These are phyloP conservation scores for Phylloboletellus chloephorus DNA, from an alignment of 1,284 basidiomycete genomes.

Conservation along the genomic window DNA sequence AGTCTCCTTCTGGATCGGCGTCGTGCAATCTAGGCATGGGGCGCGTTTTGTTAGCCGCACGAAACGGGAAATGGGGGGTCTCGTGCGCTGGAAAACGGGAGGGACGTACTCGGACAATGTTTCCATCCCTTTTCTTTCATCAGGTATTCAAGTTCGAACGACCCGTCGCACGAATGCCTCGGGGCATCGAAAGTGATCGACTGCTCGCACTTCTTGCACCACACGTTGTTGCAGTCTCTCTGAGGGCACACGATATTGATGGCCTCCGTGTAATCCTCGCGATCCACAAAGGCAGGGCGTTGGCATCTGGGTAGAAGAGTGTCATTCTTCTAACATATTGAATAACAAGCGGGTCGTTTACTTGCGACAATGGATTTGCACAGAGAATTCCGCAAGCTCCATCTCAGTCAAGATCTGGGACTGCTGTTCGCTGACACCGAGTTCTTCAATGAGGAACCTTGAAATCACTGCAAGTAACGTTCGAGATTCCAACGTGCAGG, in stretches of 20 bases:
- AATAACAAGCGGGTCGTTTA: neutral
- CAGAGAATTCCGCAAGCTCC: slow-evolving; percentile 47
- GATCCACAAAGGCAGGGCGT: slow-evolving; percentile 44
- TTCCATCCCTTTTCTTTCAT: slow-evolving; percentile 57
- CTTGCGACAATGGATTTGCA: slow-evolving; percentile 38
- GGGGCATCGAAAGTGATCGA: slow-evolving; percentile 36
- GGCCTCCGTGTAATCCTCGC: slow-evolving; percentile 39
- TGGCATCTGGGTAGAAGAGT: slow-evolving; percentile 36
- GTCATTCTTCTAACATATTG: neutral
- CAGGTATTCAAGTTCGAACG: slow-evolving; percentile 46
- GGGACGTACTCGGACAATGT: slow-evolving; percentile 46
- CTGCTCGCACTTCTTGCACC: slow-evolving; percentile 55
- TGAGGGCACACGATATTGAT: slow-evolving; percentile 43
- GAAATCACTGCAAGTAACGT: slow-evolving; percentile 36
- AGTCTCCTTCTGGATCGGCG: slow-evolving; percentile 49
- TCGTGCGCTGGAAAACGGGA: neutral
- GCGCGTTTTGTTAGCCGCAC: neutral
- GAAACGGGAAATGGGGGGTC: neutral
- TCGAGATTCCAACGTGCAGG: neutral
- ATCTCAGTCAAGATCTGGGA: slow-evolving; percentile 48
- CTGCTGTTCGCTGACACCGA: slow-evolving; percentile 47
- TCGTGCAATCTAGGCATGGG: slow-evolving; percentile 45
- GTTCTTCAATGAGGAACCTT: slow-evolving; percentile 37
- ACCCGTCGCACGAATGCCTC: slow-evolving; percentile 55
- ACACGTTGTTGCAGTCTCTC: slow-evolving; percentile 40